A percentile compares a stretch with the other conserved stretches of the same genome.
Conservation (phyloP, 768 basidiomycete genomes). For the Lentinula aciculospora region DNA sequence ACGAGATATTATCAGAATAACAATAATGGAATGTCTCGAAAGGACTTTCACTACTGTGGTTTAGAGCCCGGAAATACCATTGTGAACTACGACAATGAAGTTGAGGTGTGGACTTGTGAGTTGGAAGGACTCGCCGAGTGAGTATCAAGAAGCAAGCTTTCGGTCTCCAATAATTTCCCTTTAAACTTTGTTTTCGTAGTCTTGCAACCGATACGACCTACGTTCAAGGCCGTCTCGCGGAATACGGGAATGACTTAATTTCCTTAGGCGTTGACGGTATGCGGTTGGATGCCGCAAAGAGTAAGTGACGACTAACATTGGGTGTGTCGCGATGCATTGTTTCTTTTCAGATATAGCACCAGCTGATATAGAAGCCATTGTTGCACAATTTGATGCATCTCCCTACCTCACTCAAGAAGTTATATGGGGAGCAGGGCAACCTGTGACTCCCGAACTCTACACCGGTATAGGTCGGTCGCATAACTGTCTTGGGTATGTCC, state of each 20-base stretch:
- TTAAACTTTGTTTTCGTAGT: constrained; percentile 23
- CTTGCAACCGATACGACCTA: constrained; percentile 59
- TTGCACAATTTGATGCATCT: constrained; percentile 29
- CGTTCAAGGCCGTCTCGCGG: constrained; percentile 48
- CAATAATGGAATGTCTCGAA: neutral
- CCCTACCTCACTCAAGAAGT: constrained; percentile 66
- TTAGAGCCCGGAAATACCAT: constrained; percentile 47
- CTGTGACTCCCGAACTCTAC: constrained; percentile 54
- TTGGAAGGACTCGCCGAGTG: constrained; percentile 22
- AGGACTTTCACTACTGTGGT: constrained; percentile 65
- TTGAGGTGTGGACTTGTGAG: constrained; percentile 56
- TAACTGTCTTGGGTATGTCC: neutral
- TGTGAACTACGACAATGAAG: constrained; percentile 44
- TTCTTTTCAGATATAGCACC: constrained; percentile 44
- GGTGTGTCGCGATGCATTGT: neutral
- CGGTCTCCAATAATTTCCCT: neutral
- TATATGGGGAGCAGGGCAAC: constrained; percentile 45
- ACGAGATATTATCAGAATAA: too few relatives aligned
- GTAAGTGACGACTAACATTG: constrained; percentile 23
- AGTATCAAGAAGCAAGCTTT: neutral
- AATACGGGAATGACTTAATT: constrained; percentile 55
- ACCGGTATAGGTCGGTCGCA: constrained; percentile 34
- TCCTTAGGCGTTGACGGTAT: constrained; percentile 59
- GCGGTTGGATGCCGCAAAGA: constrained; percentile 61
- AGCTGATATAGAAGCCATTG: constrained; percentile 49